Evolutionary conservation across 768 basidiomycete species (phyloP), one percentile per base, ranked within the genome.

Genomic region (Royoungia palumana): DNA sequence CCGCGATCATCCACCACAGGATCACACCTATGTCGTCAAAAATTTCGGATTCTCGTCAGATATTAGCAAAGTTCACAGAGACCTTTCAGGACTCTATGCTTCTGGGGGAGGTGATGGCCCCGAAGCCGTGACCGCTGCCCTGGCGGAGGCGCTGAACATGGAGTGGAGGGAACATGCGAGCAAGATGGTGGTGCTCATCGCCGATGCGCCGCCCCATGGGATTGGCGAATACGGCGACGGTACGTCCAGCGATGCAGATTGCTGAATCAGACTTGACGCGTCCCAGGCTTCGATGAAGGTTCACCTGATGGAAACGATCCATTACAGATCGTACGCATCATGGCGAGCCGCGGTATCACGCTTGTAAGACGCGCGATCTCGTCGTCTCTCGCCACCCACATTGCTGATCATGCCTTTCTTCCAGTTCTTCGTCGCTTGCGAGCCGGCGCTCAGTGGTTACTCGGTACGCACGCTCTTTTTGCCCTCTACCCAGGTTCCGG

Each of bases 341-440:
- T 98, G 94, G 95, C 95, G 16, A 75, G 79, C 53, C 78, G 82
- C 35, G 95, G 95, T 6, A 97, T 98, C 59, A 91, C 91, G 9
- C 70, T 97, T 52, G 94, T 92, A 64, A 63, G 85, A 69, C 19
- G 42, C 40, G 22, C 43, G 21, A 39, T 47, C 37, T 24, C 40
- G 6, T 20, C 51, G n/a, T 50, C 44, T 44, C 47, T 32, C 25
- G 24, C 24, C 8, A 10, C 30, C 17, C 20, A 12, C 21, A 12
- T 25, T 3, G 41, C 17, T 50, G 30, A 54, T 40, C 16, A 35
- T 14, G 5, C 53, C 35, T 51, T 50, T 36, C 48, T 35, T 50
- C 7, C 66, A 96, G 93, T 97, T 97, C 72, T 94, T 96, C 66
- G 95, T 98, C n/a, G 95, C 95, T 24, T 98, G 95, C 71, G 95